Percentiles rank a stretch among this genome's conserved stretches.
Conservation (phyloP, 495 filamentous ascomycete genomes). For the Friedmanniomyces simplex region DNA sequence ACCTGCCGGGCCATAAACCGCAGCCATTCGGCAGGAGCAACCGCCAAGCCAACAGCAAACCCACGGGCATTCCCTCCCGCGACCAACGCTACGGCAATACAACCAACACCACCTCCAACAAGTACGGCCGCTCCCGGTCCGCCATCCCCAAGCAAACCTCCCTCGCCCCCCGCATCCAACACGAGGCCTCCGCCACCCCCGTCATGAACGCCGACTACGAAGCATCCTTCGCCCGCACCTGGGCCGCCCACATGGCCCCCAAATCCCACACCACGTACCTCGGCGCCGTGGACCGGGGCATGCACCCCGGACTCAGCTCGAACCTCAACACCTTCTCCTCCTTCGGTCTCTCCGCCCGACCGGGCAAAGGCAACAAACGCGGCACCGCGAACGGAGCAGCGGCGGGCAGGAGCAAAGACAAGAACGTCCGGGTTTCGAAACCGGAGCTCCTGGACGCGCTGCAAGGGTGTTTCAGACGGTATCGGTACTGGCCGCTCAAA, state of each 20-base stretch:
- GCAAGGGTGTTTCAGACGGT: slow-evolving; percentile 68
- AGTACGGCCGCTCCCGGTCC: slow-evolving; percentile 10
- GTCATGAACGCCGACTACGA: slow-evolving; percentile 9
- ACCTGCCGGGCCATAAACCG: slow-evolving; percentile 49
- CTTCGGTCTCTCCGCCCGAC: slow-evolving; percentile 17
- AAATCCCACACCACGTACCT: slow-evolving; percentile 2
- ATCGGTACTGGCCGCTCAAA: slow-evolving; percentile 83
- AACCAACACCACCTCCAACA: not conserved
- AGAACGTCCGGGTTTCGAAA: slow-evolving; percentile 74
- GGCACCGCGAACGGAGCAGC: slow-evolving; percentile 31
- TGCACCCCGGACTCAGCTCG: slow-evolving; percentile 1
- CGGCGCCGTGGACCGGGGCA: slow-evolving; percentile 3
- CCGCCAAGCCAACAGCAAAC: not conserved
- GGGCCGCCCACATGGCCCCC: slow-evolving; percentile 2
- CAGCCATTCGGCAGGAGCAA: not conserved
- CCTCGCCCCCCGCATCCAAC: slow-evolving; percentile 16
- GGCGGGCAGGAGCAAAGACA: slow-evolving; percentile 54
- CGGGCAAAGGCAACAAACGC: slow-evolving; percentile 19
- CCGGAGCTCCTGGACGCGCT: slow-evolving; percentile 77
- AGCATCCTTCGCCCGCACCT: not conserved
- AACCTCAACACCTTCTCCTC: not conserved
- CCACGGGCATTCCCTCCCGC: slow-evolving; percentile 9
- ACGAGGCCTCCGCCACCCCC: slow-evolving; percentile 19
- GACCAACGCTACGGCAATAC: slow-evolving; percentile 7
- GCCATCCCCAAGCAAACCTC: slow-evolving; percentile 19